Evolutionary conservation across 2,329 filamentous ascomycete genomes (phyloP), one percentile per base, ranked within the genome.

Genomic region (Cordyceps fumosorosea): DNA sequence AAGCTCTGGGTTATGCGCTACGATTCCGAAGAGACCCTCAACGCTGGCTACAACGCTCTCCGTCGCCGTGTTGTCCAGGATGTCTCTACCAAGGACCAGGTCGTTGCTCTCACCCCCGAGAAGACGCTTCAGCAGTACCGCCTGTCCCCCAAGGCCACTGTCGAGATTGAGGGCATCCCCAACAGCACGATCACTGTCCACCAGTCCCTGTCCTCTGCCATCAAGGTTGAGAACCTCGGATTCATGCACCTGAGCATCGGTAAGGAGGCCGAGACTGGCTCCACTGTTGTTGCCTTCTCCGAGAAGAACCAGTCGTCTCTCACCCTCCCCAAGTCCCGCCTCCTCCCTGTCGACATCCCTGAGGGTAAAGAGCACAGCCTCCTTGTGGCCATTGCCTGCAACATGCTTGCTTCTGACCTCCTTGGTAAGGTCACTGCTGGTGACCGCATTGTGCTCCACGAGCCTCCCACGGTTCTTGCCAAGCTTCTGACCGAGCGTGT

Each of bases 51-150:
- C 59, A 65, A 65, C 40, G 45, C 56, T 20, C 51, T 56, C 18
- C 62, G 62, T n/a, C 62, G 62, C 44, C 56, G 48, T 26, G 56
- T 63, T 60, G 57, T 63, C 11, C 32, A 44, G 16, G 56, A 60
- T 10, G 56, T 60, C 52, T 60, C 62, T 24, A 56, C 42, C 12
- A 63, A 56, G 53, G 24, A 60, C 34, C 51, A 56, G 7, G 62
- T 63, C 20, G 55, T 62, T 29, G 60, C 60, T 24, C 47, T 62
- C 40, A 62, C 60, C 22, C 45, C 60, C 6, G 42, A 56, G 54
- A 62, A 62, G 60, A 14, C 52, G 37, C 60, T 62, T 48, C 60
- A 62, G 54, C 60, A 62, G 60, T 62, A 45, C 54, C 60, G 60
- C 40, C 54, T 62, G 24, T 57, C 60, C 18, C 60, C 60, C 37